Base-by-base conservation (phyloP, 371 early-diverging fungal species). In the Mucor piriformis region DNA sequence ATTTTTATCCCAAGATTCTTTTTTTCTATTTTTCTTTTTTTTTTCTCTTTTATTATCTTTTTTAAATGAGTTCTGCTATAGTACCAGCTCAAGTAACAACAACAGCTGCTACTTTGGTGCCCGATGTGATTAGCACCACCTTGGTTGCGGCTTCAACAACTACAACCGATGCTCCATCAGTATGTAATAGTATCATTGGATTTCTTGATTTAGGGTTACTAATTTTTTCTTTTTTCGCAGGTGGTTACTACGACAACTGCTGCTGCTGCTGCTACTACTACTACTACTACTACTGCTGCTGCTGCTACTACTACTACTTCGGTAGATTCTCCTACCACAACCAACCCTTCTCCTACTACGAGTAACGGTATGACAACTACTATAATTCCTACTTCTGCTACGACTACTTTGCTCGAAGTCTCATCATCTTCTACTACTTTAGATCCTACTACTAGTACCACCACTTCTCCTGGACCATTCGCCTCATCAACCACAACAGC, bases 351-450 rank as follows among this genome's bases (percentile, higher is more conserved):
- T 50, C 18, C 44, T 59, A 33, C 51, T 2, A 51, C 59, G 5
- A 44, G 52, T 20, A 59, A 34, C 32, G 51, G 50, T 58, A 58
- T 49, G 23, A 56, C 43, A 23, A 54, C 15, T 33, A 44, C 38
- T 44, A 44, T 23, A 15, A 18, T 29, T 3, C 27, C 54, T 18
- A 21, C 54, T 42, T 25, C 42, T 42, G 42, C 29, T 21, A 29
- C 55, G n/a, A 11, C 16, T 44, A 56, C 29, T 25, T 16, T 16
- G 25, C 24, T n/a, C 42, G 15, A 23, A 38, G 23, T 23, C 40
- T 52, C 40, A 52, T 33, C 55, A 27, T 21, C 29, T 34, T 32
- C 43, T 40, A 23, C 15, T 37, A 23, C 15, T 37, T 18, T 18
- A 44, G 21, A 33, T 10, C 43, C 46, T 10, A 27, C 24, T 21